phyloP scores from a whole-genome alignment of 176 grass and related monocot species.

The Elaeis guineensis region DNA sequence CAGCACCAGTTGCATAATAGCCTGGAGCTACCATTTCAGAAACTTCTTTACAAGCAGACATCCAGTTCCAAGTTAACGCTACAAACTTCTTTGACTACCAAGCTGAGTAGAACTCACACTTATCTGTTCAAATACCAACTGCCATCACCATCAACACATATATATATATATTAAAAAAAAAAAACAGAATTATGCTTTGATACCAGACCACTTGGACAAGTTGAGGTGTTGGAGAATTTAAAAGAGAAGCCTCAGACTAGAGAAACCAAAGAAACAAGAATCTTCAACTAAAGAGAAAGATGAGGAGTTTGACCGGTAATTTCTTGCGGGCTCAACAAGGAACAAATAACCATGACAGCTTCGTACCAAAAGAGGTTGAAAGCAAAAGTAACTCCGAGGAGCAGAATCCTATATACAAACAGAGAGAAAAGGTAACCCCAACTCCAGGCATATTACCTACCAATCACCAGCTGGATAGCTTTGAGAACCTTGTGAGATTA shows the following conservation, averaged over 20 bases:
- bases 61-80: too few species aligned
- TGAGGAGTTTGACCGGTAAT: constrained; percentile 27
- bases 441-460: not conserved
- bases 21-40: not conserved
- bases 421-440: constrained; percentile 13
- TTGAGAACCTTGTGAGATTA: constrained; percentile 25
- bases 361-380: constrained; percentile 48
- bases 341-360: constrained; percentile 44
- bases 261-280: not conserved
- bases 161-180: too few species aligned
- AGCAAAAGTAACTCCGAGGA: constrained; percentile 44
- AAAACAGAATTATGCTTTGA: too few species aligned
- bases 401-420: constrained; percentile 31
- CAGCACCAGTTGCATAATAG: constrained; percentile 29
- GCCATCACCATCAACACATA: too few species aligned
- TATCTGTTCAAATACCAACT: constrained; percentile 5
- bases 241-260: constrained; percentile 5
- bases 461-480: constrained; percentile 43
- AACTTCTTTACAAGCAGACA: constrained; percentile 35
- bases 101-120: constrained; percentile 7
- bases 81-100: constrained; percentile 39
- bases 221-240: not conserved
- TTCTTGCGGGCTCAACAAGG: constrained; percentile 50
- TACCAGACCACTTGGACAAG: too few species aligned
- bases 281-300: constrained; percentile 27